Conservation (phyloP, 2,329 filamentous ascomycete species). For the Fusarium nodosum region DNA sequence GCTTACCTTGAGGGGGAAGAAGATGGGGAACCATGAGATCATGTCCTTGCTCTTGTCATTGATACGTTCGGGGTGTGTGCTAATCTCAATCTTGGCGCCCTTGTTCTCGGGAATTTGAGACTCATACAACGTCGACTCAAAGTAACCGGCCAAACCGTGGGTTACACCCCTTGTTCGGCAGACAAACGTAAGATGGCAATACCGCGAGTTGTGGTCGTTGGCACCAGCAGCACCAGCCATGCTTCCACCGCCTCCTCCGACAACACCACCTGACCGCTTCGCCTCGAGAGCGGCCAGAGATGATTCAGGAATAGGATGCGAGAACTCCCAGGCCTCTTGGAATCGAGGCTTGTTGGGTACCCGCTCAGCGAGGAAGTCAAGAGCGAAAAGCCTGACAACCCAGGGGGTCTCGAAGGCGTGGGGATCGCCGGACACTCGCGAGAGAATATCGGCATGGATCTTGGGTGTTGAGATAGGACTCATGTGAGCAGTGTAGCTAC, state of each 20-base stretch:
- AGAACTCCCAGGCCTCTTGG: conserved; percentile 84
- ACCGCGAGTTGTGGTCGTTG: conserved; percentile 93
- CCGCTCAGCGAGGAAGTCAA: conserved; percentile 83
- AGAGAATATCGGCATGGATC: conserved; percentile 83
- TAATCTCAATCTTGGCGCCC: conserved; percentile 80
- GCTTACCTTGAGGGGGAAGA: conserved; percentile 91
- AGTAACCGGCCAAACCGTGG: conserved; percentile 94
- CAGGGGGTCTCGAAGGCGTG: conserved; percentile 91
- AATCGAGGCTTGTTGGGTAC: conserved; percentile 73
- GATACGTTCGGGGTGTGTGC: conserved; percentile 92
- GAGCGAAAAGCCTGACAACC: conserved; percentile 91
- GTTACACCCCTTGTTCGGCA: conserved; percentile 84
- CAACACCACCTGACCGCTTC: conserved; percentile 73
- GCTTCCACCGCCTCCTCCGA: conserved; percentile 77
- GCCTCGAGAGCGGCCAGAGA: conserved; percentile 68
- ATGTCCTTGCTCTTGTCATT: conserved; percentile 94
- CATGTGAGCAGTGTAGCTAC: conserved; percentile 92
- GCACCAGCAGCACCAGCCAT: conserved; percentile 82
- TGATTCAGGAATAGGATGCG: conserved; percentile 75
- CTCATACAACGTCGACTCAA: conserved; percentile 93
- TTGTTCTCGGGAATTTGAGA: conserved; percentile 57
- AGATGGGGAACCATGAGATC: conserved; percentile 99
- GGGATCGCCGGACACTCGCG: conserved; percentile 71
- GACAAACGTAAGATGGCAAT: conserved; percentile 82
- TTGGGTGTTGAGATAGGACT: conserved; percentile 92